phyloP scores from a whole-genome alignment of 1,139 yeast genomes.

The Blastobotrys ciferrii region DNA sequence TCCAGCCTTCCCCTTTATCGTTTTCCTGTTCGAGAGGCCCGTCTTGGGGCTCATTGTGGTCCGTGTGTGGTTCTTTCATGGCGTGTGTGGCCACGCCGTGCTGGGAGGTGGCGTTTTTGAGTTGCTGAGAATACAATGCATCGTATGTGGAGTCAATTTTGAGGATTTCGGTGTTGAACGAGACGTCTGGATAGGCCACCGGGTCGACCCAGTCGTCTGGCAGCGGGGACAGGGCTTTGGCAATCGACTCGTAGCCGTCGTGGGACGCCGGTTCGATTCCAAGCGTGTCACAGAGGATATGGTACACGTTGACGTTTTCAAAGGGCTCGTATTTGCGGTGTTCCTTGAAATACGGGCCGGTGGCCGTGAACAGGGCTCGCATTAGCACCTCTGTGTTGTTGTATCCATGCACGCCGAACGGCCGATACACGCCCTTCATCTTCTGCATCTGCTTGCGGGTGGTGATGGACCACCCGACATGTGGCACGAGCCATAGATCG shows the following conservation, averaged over 20 bases:
- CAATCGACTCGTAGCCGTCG: conserved; percentile 49
- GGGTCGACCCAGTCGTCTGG: conserved; percentile 56
- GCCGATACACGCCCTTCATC: conserved; percentile 47
- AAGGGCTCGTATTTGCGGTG: conserved; percentile 56
- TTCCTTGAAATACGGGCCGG: conserved; percentile 71
- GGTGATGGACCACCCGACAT: conserved; percentile 75
- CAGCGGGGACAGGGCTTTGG: conserved; percentile 33
- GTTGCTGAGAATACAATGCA: conserved; percentile 19
- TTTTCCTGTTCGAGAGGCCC: conserved; percentile 2
- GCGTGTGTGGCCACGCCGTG: neutral
- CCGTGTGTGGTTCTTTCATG: neutral
- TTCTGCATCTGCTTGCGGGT: conserved; percentile 55
- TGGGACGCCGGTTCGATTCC: conserved; percentile 55
- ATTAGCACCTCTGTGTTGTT: conserved; percentile 71
- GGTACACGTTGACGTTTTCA: conserved; percentile 68
- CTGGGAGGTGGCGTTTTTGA: neutral
- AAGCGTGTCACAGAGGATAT: conserved; percentile 68
- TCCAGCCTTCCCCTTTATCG: conserved; percentile 1
- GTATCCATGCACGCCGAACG: conserved; percentile 84
- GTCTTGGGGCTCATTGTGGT: neutral
- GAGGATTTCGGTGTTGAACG: conserved; percentile 40
- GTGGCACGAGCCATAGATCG: conserved; percentile 81
- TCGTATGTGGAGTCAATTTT: conserved; percentile 37
- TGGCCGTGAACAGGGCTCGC: conserved; percentile 77
- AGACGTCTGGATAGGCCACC: conserved; percentile 55